These are phyloP conservation scores for Oemleria cerasiformis DNA, from an alignment of 306 rosid species.

Conservation along the genomic window DNA sequence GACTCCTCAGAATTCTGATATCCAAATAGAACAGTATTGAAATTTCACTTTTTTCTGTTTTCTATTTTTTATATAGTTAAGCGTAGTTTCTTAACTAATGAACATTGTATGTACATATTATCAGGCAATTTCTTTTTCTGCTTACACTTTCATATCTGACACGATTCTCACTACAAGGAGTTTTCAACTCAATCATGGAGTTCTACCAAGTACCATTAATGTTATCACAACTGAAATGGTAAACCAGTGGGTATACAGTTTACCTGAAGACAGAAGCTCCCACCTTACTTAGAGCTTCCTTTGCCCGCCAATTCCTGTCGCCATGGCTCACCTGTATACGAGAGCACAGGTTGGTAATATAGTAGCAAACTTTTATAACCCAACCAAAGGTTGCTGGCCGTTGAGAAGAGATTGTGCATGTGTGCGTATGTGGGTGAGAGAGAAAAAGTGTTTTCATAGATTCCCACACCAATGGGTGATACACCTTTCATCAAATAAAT, in stretches of 20 bases:
- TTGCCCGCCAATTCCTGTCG: conserved; percentile 69
- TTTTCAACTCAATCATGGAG: conserved; percentile 17
- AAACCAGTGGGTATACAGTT: conserved; percentile 22
- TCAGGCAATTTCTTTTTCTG: not conserved
- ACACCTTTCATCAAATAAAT: not conserved
- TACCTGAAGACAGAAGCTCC: conserved; percentile 99
- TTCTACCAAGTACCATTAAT: conserved; percentile 9
- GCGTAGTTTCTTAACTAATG: not conserved
- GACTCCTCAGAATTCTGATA: too few species aligned
- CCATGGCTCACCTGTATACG: conserved; percentile 68
- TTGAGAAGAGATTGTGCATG: not conserved
- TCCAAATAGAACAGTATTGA: not conserved
- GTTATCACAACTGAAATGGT: conserved; percentile 17
- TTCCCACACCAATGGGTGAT: not conserved
- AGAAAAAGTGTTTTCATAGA: too few species aligned
- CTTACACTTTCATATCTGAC: not conserved
- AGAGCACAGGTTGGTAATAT: conserved; percentile 18
- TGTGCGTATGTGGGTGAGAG: too few species aligned
- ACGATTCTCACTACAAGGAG: not conserved
- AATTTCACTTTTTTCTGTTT: not conserved
- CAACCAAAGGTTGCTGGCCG: conserved; percentile 4
- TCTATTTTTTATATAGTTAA: not conserved
- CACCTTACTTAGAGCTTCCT: conserved; percentile 76
- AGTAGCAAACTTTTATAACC: conserved; percentile 14
- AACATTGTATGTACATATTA: not conserved